A percentile compares a stretch with the other conserved stretches of the same genome.
phyloP scores from a whole-genome alignment of 768 basidiomycete species.

The Suillus lakei region DNA sequence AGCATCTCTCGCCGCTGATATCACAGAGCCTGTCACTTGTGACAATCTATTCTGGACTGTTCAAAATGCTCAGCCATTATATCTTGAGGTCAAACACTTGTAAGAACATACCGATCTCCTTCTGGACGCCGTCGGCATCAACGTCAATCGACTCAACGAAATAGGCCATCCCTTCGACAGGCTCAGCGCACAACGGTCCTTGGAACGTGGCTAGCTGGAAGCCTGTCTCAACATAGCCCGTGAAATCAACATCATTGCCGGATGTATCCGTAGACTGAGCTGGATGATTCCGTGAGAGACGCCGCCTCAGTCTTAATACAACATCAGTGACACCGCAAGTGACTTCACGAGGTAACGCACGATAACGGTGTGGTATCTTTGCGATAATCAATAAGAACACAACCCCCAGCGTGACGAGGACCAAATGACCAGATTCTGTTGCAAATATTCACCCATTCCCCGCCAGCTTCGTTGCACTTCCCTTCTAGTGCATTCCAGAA shows the following conservation, averaged over 20 bases:
- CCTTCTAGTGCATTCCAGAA: conserved; percentile 79
- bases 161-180: conserved; percentile 91
- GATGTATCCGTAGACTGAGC: conserved; percentile 38
- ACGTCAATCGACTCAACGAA: conserved; percentile 81
- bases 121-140: conserved; percentile 60
- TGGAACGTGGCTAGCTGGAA: conserved; percentile 96
- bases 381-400: conserved; percentile 81
- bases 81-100: conserved; percentile 5
- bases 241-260: conserved; percentile 59
- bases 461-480: conserved; percentile 66
- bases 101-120: conserved; percentile 64
- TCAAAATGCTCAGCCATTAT: conserved; percentile 19
- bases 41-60: conserved; percentile 80
- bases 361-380: conserved; percentile 51
- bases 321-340: conserved; percentile 10
- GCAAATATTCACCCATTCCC: conserved; percentile 77
- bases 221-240: conserved; percentile 86
- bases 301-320: conserved; percentile 52
- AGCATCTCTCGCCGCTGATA: conserved; percentile 86
- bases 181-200: conserved; percentile 94
- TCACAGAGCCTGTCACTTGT: conserved; percentile 89
- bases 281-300: conserved; percentile 44
- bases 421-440: conserved; percentile 92
- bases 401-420: conserved; percentile 84
- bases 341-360: conserved; percentile 45